Evolutionary conservation across 2,329 filamentous ascomycete genomes (phyloP).

Genomic region (Talaromyces sp.): DNA sequence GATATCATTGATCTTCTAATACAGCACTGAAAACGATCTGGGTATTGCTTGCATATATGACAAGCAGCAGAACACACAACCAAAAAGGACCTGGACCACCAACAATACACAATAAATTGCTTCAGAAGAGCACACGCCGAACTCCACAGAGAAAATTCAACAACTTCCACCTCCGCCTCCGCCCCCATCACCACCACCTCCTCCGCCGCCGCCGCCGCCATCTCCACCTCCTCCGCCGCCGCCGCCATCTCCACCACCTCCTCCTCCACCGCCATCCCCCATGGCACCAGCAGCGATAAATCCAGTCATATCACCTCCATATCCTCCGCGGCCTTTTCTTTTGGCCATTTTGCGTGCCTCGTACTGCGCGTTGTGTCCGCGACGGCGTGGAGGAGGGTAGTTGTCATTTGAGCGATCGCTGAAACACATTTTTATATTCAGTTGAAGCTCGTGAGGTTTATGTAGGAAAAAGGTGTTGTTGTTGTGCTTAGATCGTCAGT

Average conservation of each 20-base stretch:
- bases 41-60: too few species aligned
- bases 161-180: neutral
- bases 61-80: neutral
- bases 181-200: neutral
- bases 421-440: neutral
- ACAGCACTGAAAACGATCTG: neutral
- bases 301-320: neutral
- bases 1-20: neutral
- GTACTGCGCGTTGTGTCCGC: neutral
- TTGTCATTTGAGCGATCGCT: neutral
- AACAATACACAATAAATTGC: neutral
- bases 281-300: neutral
- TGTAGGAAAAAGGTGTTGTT: too few species aligned
- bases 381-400: neutral
- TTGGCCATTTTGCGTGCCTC: neutral
- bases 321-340: neutral
- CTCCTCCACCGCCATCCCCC: neutral
- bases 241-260: neutral
- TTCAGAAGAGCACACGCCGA: too few species aligned
- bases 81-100: neutral
- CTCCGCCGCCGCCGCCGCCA: too few species aligned
- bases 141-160: neutral
- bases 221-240: neutral
- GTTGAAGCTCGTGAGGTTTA: neutral
- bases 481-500: too few species aligned